A percentile compares a stretch with the other conserved stretches of the same genome.
Conservation (phyloP, 768 basidiomycete species). For the Trametes coccinea region DNA sequence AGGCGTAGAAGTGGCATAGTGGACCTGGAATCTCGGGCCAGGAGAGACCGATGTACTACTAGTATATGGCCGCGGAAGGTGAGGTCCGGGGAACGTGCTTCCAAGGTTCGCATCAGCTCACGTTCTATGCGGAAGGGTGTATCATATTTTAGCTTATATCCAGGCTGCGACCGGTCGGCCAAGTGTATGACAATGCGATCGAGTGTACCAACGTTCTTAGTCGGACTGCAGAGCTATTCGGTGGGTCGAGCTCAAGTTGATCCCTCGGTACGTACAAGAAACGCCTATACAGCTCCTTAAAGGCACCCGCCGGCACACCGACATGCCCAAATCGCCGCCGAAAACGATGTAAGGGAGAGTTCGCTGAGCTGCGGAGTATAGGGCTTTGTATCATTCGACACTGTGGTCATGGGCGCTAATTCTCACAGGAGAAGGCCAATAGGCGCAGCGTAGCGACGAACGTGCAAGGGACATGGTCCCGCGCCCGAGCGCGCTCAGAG, state of each 20-base stretch:
- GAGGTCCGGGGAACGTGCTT: conserved; percentile 18
- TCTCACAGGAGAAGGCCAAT: conserved; percentile 3
- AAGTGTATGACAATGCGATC: not conserved
- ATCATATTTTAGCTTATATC: not conserved
- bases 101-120: not conserved
- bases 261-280: not conserved
- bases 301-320: not conserved
- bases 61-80: conserved; percentile 4
- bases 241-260: no score
- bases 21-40: not conserved
- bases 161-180: not conserved
- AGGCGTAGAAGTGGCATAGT: conserved; percentile 56
- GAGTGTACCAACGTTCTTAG: no score
- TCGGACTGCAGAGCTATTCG: not conserved
- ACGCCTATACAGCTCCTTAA: not conserved
- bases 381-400: not conserved
- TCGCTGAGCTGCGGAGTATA: not conserved
- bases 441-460: conserved; percentile 12
- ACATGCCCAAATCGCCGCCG: not conserved
- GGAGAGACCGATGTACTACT: not conserved
- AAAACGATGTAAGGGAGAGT: not conserved
- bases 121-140: not conserved
- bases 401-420: conserved; percentile 10
- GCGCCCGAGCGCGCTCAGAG: not conserved
- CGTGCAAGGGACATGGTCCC: conserved; percentile 12